phyloP scores from a whole-genome alignment of 2,329 filamentous ascomycete species.

The Aspergillus melleus region DNA sequence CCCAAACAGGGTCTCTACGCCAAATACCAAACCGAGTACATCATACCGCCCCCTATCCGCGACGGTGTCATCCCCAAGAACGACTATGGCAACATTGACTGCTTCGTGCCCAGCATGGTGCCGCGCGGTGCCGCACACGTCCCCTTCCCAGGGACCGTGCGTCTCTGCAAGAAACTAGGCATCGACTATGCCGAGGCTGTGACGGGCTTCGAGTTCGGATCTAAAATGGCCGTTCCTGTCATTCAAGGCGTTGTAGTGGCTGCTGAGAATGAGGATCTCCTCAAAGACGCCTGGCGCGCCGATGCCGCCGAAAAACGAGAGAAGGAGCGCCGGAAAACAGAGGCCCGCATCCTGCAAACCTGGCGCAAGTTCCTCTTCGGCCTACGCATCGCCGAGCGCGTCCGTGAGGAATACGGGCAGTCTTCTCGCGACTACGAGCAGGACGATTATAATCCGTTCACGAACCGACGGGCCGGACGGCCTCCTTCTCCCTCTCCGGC shows the following conservation, averaged over 20 bases:
- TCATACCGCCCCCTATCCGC: constrained; percentile 82
- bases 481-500: background rate
- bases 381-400: constrained; percentile 75
- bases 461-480: constrained; percentile 10
- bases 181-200: constrained; percentile 94
- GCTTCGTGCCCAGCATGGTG: constrained; percentile 92
- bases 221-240: constrained; percentile 89
- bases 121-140: constrained; percentile 82
- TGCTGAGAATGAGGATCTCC: constrained; percentile 69
- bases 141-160: constrained; percentile 72
- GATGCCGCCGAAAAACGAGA: constrained; percentile 73
- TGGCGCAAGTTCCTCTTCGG: constrained; percentile 91
- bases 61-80: constrained; percentile 92
- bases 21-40: constrained; percentile 86
- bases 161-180: constrained; percentile 77
- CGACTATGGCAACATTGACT: constrained; percentile 91
- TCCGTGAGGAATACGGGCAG: constrained; percentile 71
- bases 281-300: constrained; percentile 76
- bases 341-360: constrained; percentile 68
- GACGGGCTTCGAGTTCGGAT: constrained; percentile 93
- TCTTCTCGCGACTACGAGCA: constrained; percentile 27
- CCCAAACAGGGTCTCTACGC: constrained; percentile 84
- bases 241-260: constrained; percentile 89
- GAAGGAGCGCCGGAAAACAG: constrained; percentile 81
- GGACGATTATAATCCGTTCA: constrained; percentile 39